Evolutionary conservation across 768 basidiomycete genomes (phyloP), one percentile per base, ranked within the genome.

Genomic region (Pleurotus platypus): DNA sequence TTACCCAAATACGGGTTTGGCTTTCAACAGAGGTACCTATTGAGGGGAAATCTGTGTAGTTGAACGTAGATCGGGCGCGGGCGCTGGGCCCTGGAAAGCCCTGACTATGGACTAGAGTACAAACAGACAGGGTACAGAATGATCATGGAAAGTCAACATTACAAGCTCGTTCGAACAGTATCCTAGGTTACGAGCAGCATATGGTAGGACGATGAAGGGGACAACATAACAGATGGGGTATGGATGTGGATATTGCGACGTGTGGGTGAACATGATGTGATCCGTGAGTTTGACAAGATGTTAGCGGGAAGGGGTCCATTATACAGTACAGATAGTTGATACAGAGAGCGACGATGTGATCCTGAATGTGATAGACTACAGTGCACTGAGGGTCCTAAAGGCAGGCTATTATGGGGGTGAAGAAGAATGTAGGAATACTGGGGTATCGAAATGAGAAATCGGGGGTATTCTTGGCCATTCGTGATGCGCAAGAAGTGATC

Each of bases 391-490:
- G 13, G 51, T 37, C n/a, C 27, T 54, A 54, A 42, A 24, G 37
- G 24, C 51, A 54, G 39, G 51, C 37, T 54, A 54, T 54, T 16
- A 37, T 35, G 16, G 51, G 51, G 18, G 27, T 37, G 39, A 42
- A 26, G 8, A 40, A 42, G 20, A n/a, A 40, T 27, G 51, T 26
- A 9, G 16, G 18, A 39, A 42, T 22, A 42, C n/a, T 40, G 38
- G 51, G 51, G 51, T 54, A 54, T 54, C 39, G 51, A 42, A 54
- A 42, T 40, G 51, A 54, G 39, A 6, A 42, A 54, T 54, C 37
- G 18, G 16, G 51, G 51, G 51, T 54, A 54, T 54, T 54, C 8
- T 39, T 40, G 39, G 38, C 20, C 18, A 54, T 54, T 9, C 24
- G 39, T 18, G 39, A 42, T 9, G 42, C 5, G 42, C 42, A 12